phyloP scores from a whole-genome alignment of 139 green algal species.

The Chlorella vulgaris region DNA sequence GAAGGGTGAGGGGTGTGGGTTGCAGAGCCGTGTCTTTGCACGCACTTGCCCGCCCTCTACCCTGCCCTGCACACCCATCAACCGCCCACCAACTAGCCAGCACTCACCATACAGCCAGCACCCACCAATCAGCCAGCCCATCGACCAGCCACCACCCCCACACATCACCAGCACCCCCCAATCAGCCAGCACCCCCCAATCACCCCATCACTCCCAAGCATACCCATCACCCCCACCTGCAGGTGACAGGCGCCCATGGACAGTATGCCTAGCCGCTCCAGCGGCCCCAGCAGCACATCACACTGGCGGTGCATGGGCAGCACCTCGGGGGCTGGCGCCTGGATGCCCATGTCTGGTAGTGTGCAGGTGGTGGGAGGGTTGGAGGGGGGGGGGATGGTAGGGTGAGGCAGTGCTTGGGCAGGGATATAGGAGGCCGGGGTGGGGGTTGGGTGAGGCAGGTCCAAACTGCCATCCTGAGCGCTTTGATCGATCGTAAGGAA shows the following conservation, averaged over 20 bases:
- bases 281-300: conserved; percentile 18
- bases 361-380: neutral
- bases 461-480: too few species aligned
- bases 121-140: too few species aligned
- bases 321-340: conserved; percentile 14
- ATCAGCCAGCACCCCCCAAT: neutral
- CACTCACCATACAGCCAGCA: too few species aligned
- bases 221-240: neutral
- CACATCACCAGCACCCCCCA: too few species aligned
- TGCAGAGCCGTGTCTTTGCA: too few species aligned
- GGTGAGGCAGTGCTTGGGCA: neutral
- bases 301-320: conserved; percentile 30
- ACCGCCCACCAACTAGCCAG: too few species aligned
- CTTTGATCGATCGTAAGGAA: too few species aligned
- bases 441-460: neutral
- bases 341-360: conserved; percentile 27
- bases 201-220: neutral
- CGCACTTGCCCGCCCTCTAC: too few species aligned
- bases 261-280: conserved; percentile 24
- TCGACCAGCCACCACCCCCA: neutral
- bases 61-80: too few species aligned
- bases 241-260: conserved; percentile 32
- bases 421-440: neutral
- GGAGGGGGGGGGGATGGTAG: neutral
- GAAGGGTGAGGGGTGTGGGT: too few species aligned